Evolutionary conservation across 2,329 filamentous ascomycete species (phyloP).

Genomic region (Salinomyces thailandicus): DNA sequence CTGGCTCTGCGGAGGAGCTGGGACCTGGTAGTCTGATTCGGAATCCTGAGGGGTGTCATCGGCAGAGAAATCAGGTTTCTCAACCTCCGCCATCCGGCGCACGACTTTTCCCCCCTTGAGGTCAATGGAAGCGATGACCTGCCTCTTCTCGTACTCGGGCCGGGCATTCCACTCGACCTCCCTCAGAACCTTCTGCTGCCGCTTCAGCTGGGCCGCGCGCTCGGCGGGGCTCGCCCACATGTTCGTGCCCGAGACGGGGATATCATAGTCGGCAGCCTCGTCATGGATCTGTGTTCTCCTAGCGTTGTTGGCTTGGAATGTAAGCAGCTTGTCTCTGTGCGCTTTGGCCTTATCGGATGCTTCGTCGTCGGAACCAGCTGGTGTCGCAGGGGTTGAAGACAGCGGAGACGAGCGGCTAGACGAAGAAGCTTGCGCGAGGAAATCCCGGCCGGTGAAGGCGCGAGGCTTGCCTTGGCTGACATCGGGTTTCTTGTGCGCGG

Average conservation of each 20-base stretch:
- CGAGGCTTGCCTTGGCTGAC: conserved; percentile 38
- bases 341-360: conserved; percentile 58
- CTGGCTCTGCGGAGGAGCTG: conserved; percentile 21
- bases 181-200: conserved; percentile 70
- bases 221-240: conserved; percentile 82
- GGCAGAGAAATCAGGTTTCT: conserved; percentile 48
- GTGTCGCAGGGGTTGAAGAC: conserved; percentile 20
- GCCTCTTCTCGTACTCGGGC: conserved; percentile 82
- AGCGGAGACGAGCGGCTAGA: conserved; percentile 28
- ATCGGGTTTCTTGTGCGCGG: conserved; percentile 55
- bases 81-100: conserved; percentile 52
- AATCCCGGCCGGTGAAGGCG: conserved; percentile 28
- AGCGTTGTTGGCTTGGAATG: conserved; percentile 78
- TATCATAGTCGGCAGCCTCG: conserved; percentile 67
- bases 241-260: conserved; percentile 49
- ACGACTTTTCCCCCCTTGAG: conserved; percentile 68
- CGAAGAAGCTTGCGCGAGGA: conserved; percentile 23
- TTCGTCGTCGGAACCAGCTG: conserved; percentile 30
- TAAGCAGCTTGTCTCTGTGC: conserved; percentile 70
- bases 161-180: conserved; percentile 79
- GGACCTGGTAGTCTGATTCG: conserved; percentile 14
- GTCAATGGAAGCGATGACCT: conserved; percentile 76
- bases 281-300: conserved; percentile 75
- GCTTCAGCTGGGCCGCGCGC: conserved; percentile 69
- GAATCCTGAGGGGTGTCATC: conserved; percentile 33